Evolutionary conservation across 352 stramenopile genomes (phyloP), one percentile per base, ranked within the genome.

Genomic region (Pythium sukuiense): DNA sequence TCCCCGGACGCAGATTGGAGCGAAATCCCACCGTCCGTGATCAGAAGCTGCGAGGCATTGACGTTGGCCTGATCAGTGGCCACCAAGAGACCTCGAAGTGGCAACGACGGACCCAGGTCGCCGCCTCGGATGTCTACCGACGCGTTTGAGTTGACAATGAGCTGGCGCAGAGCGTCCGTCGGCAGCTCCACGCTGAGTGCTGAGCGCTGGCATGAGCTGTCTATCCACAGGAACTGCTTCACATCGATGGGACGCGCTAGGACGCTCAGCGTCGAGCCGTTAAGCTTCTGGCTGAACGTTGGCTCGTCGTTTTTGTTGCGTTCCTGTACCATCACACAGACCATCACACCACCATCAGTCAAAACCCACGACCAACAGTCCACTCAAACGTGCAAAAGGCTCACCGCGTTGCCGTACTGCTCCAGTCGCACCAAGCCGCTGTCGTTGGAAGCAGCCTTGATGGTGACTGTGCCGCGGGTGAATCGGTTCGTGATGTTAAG

Each of bases 181-280:
- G 82, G 76, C 12, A 91, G 5, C 2, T 56, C 50, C 32, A 91
- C 24, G 12, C 70, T 72, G 49, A 91, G 65, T 30, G 71, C 65
- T 1, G 76, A 78, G n/a, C 80, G 71, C 79, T 89, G 85, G 24
- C 82, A 93, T 2, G 82, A 90, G 1, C 71, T 77, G 20, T 90
- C 85, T 3, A 93, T 55, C 81, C 85, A 89, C 27, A 91, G 50
- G 39, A 93, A 89, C 6, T 63, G 77, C 26, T 73, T 83, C 41
- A 70, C 62, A 45, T 72, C 69, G 18, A 79, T 59, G 3, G 84
- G 74, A n/a, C 64, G 52, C 3, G 72, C 43, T 13, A 61, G 56
- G 49, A 86, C 56, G 12, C 30, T 68, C 16, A 87, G 20, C 2
- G 65, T 74, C 5, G 45, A 52, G 27, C 76, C 76, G 13, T 56